These are phyloP conservation scores for Ganoderma leucocontextum DNA, from an alignment of 1,284 basidiomycete genomes.

Conservation along the genomic window DNA sequence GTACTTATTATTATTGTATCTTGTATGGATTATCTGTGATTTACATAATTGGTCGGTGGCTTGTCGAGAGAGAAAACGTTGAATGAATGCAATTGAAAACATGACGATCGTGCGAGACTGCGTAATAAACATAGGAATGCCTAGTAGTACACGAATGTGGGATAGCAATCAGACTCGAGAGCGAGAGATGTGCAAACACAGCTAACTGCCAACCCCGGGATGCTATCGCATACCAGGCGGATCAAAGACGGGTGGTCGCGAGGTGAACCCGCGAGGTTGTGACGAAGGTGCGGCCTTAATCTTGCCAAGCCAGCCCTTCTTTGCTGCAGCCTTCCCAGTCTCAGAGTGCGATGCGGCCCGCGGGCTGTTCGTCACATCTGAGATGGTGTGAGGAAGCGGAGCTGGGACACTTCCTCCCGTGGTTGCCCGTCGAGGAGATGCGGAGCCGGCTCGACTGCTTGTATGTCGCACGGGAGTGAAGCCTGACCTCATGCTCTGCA, in stretches of 20 bases:
- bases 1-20: no score
- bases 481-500: slow-evolving; percentile 65
- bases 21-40: no score
- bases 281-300: slow-evolving; percentile 35
- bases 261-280: slow-evolving; percentile 23
- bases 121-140: slow-evolving; percentile 33
- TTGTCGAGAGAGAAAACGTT: background rate
- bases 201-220: background rate
- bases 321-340: slow-evolving; percentile 28
- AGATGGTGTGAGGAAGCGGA: slow-evolving; percentile 46
- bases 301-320: slow-evolving; percentile 46
- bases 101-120: slow-evolving; percentile 16
- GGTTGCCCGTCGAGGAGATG: slow-evolving; percentile 38
- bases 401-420: slow-evolving; percentile 28
- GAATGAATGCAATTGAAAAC: slow-evolving; percentile 29
- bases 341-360: slow-evolving; percentile 44
- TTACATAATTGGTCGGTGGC: background rate
- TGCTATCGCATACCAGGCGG: slow-evolving; percentile 31
- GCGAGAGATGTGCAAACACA: slow-evolving; percentile 9
- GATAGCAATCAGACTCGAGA: slow-evolving; percentile 21
- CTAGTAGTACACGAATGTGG: slow-evolving; percentile 30
- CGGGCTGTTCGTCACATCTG: slow-evolving; percentile 76
- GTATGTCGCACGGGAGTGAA: slow-evolving; percentile 75
- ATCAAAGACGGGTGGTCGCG: slow-evolving; percentile 33
- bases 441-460: slow-evolving; percentile 45